Evolutionary conservation across 139 green algal species (phyloP), one percentile per base, ranked within the genome.

Genomic region (Monoraphidium neglectum): DNA sequence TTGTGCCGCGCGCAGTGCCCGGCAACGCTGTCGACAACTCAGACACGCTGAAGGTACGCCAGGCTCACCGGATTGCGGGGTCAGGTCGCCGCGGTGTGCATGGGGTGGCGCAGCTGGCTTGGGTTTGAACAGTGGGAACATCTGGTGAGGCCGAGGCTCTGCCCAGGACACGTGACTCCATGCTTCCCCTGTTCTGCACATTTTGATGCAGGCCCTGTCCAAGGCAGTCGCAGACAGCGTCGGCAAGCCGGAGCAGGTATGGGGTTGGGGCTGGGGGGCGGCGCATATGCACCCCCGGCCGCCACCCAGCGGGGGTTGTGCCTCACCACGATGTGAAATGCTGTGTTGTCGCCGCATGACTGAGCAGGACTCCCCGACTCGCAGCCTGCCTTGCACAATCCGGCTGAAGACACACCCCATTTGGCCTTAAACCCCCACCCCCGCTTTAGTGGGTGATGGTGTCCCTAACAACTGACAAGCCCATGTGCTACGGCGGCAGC

Each of bases 221-320:
- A 87, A 80, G 30, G 79, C 87, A 13, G 85, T 87, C 8, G 56
- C 82, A 0, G 36, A 51, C 1, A 56, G 56, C 5, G 69, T 86
- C 0, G 82, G 85, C 70, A 91, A 91, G 78, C 87, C 87, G 3
- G 87, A 91, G 77, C 61, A 81, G 82, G 73, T 77, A 28, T 1
- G n/a, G n/a, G n/a, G n/a, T n/a, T n/a, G n/a, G n/a, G n/a, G n/a
- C n/a, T n/a, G n/a, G n/a, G n/a, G n/a, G n/a, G n/a, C n/a, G n/a
- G n/a, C 16, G 38, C 67, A 26, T 54, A 26, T 4, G 13, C 3
- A 16, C 4, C 5, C 33, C 3, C 35, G 30, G 38, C 16, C 23
- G 33, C 64, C 26, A 21, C 6, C 24, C 12, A 8, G 24, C 32
- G 21, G 24, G 21, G 32, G 18, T 21, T 37, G 51, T 10, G 32